Conservation (phyloP, 495 filamentous ascomycete species). For the Bathelium albidoporum region DNA sequence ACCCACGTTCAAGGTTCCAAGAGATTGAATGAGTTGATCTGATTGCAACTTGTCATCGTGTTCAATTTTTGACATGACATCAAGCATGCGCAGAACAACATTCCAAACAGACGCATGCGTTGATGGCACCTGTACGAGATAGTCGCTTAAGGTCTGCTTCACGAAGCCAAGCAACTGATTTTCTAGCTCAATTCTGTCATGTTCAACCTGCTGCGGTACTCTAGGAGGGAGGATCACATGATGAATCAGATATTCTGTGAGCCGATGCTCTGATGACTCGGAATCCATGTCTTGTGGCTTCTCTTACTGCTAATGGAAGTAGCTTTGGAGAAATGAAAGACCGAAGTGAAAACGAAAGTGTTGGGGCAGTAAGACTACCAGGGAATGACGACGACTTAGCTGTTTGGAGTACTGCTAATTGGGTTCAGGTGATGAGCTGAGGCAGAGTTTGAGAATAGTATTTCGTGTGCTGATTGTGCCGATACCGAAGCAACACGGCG, state of each 20-base stretch:
- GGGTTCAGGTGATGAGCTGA: too few species aligned
- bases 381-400: too few species aligned
- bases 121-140: background rate
- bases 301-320: too few species aligned
- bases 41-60: background rate
- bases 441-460: too few species aligned
- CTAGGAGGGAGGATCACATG: slow-evolving; percentile 53
- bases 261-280: background rate
- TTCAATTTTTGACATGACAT: background rate
- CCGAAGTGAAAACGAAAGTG: too few species aligned
- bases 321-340: too few species aligned
- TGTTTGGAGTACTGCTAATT: too few species aligned
- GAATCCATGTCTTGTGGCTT: slow-evolving; percentile 8
- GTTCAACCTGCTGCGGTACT: slow-evolving; percentile 36
- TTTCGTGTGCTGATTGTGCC: too few species aligned
- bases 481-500: too few species aligned
- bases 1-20: background rate
- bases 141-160: background rate
- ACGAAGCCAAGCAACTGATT: background rate
- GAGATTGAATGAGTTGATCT: background rate
- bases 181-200: slow-evolving; percentile 9
- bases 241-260: slow-evolving; percentile 35
- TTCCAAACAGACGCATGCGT: background rate
- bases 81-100: slow-evolving; percentile 5
- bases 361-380: too few species aligned